Percentiles rank a stretch among this genome's conserved stretches.
phyloP scores from a whole-genome alignment of 495 filamentous ascomycete species.

The Pseudoneurospora amorphoporcata region DNA sequence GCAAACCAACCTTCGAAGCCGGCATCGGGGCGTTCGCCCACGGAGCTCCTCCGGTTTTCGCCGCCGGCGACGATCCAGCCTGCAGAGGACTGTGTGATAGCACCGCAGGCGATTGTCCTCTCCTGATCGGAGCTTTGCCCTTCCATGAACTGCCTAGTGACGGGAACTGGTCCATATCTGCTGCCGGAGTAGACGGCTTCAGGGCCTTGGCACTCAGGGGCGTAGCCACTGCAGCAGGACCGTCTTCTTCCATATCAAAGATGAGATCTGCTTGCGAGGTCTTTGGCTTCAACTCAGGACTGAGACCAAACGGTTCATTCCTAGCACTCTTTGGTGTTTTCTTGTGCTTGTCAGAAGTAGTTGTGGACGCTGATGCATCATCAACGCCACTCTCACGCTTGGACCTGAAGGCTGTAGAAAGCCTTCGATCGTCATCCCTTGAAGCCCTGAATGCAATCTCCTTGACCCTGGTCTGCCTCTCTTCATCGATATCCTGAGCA shows the following conservation, averaged over 20 bases:
- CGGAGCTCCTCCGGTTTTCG: slow-evolving; percentile 27
- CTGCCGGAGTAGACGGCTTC: not conserved
- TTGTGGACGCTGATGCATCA: slow-evolving; percentile 40
- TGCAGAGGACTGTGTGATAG: not conserved
- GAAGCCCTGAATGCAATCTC: slow-evolving; percentile 49
- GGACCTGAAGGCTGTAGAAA: slow-evolving; percentile 36
- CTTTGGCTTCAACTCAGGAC: slow-evolving; percentile 54
- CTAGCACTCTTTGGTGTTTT: slow-evolving; percentile 35
- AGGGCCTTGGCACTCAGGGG: slow-evolving; percentile 8
- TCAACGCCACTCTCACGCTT: slow-evolving; percentile 43
- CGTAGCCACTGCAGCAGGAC: slow-evolving; percentile 9
- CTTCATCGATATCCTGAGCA: slow-evolving; percentile 42
- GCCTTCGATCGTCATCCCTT: slow-evolving; percentile 47
- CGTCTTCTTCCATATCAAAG: slow-evolving; percentile 91
- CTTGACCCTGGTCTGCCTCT: slow-evolving; percentile 35
- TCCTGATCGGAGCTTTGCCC: slow-evolving; percentile 6
- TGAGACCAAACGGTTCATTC: slow-evolving; percentile 31
- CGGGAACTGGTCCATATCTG: slow-evolving; percentile 13
- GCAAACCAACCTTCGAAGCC: slow-evolving; percentile 60
- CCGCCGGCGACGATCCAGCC: not conserved
- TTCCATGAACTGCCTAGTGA: slow-evolving; percentile 16
- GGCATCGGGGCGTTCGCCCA: slow-evolving; percentile 52
- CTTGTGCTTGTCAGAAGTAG: slow-evolving; percentile 43
- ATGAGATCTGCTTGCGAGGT: slow-evolving; percentile 67
- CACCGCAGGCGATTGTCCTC: not conserved